phyloP scores from a whole-genome alignment of 805 yeast species.

The Monosporozyma aerobia region DNA sequence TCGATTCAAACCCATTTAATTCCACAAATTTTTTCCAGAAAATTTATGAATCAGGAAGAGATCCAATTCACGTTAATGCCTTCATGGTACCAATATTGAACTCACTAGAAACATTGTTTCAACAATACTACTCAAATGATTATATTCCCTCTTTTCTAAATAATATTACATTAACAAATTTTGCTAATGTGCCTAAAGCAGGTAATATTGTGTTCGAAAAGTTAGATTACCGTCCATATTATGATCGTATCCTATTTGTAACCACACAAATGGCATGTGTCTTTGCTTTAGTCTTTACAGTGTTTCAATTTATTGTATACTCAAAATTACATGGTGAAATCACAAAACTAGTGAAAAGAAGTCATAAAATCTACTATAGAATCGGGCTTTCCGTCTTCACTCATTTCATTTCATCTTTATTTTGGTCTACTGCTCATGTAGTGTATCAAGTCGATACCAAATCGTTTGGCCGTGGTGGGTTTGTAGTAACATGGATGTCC shows the following conservation, averaged over 20 bases:
- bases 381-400: constrained; percentile 38
- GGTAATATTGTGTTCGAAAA: constrained; percentile 30
- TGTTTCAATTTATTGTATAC: constrained; percentile 59
- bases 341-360: constrained; percentile 36
- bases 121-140: constrained; percentile 2
- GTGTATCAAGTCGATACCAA: constrained; percentile 55
- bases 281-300: constrained; percentile 59
- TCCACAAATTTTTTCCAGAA: constrained; percentile 29
- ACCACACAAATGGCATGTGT: constrained; percentile 71
- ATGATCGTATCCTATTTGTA: constrained; percentile 44
- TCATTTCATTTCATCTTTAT: constrained; percentile 49
- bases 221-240: constrained; percentile 43
- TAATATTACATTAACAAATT: constrained; percentile 4
- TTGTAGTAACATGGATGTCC: constrained; percentile 65
- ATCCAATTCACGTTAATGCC: constrained; percentile 38
- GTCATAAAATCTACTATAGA: constrained; percentile 45
- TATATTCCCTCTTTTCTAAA: constrained; percentile 16
- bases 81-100: constrained; percentile 38
- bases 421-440: constrained; percentile 50
- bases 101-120: constrained; percentile 24
- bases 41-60: constrained; percentile 57
- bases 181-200: constrained; percentile 7
- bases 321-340: constrained; percentile 42
- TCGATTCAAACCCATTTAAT: constrained; percentile 13
- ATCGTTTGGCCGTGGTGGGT: constrained; percentile 61